Base-by-base conservation (phyloP, 2,329 filamentous ascomycete genomes). In the Paracorniculantispora psalliotae region DNA sequence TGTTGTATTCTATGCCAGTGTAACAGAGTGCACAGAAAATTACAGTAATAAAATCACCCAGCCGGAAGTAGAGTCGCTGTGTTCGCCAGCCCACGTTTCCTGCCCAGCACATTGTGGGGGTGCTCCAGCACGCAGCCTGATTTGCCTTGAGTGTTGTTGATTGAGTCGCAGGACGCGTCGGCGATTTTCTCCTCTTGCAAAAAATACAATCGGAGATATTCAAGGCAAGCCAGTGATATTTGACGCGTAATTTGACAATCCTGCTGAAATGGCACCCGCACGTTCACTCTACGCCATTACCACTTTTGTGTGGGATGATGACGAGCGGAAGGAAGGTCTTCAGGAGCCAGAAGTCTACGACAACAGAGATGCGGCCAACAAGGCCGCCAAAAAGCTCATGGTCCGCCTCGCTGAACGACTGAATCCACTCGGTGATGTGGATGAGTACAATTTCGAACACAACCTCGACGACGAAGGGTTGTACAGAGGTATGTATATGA, bases 291-390 rank as follows among this genome's bases (percentile, higher is more conserved):
- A 44, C 28, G 50, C 25, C 25, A 43, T 44, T 2, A 53, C 50
- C 12, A 44, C 25, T 6, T 15, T 13, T 8, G 12, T 53, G 6
- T 53, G 35, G 50, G 37, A 53, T 15, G 37, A 43, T 8, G n/a
- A 53, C 25, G 2, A 43, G 3, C 5, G 21, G 10, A 43, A 30
- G 12, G 57, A 59, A 26, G 58, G 50, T n/a, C 28, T 56, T 7
- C 41, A 53, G 15, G 50, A 60, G 50, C 58, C 58, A 10, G 50
- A 60, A n/a, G 35, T 60, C 43, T 60, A 60, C 44, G 43, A 51
- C 17, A 41, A 23, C 25, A 55, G 33, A 9, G 33, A 28, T 21
- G 41, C 21, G 15, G 58, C 58, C 23, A 60, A 60, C 44, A 30
- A 17, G 39, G 58, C 50, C 15, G 58, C 41, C 13, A 37, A 44